phyloP scores from a whole-genome alignment of 2,329 filamentous ascomycete genomes.

The Fonsecaea pedrosoi region DNA sequence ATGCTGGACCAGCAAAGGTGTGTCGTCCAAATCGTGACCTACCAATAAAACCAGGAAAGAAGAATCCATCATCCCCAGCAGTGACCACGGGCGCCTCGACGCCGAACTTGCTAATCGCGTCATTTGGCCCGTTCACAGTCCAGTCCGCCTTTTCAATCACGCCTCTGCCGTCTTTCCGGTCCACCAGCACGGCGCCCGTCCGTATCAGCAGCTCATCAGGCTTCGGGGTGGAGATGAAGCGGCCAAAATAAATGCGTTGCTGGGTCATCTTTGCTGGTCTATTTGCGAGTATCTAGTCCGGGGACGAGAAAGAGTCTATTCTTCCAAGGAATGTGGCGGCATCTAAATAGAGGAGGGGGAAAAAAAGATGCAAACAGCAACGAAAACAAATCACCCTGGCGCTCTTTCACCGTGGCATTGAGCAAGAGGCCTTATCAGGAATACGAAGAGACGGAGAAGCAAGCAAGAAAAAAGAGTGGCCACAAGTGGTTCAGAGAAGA shows the following conservation, averaged over 20 bases:
- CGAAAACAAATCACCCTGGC: neutral
- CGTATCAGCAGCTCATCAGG: constrained; percentile 36
- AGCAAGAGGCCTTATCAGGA: constrained; percentile 28
- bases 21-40: neutral
- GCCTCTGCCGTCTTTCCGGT: constrained; percentile 33
- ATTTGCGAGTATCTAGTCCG: neutral
- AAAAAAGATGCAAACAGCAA: neutral
- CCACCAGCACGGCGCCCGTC: constrained; percentile 39
- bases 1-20: neutral
- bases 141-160: constrained; percentile 37
- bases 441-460: constrained; percentile 8
- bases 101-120: constrained; percentile 34
- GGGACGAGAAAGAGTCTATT: neutral
- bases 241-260: constrained; percentile 37
- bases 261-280: constrained; percentile 9
- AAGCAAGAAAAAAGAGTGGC: constrained; percentile 21
- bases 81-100: constrained; percentile 34
- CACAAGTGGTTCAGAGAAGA: constrained; percentile 2
- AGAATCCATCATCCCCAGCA: constrained; percentile 26
- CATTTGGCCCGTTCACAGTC: constrained; percentile 33
- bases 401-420: neutral
- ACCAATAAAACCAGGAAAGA: constrained; percentile 46
- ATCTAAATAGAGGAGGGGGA: constrained; percentile 5
- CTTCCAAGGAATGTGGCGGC: neutral
- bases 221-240: constrained; percentile 39